Evolutionary conservation across 768 basidiomycete genomes (phyloP).

Genomic region (Paxillus rubicundulus): DNA sequence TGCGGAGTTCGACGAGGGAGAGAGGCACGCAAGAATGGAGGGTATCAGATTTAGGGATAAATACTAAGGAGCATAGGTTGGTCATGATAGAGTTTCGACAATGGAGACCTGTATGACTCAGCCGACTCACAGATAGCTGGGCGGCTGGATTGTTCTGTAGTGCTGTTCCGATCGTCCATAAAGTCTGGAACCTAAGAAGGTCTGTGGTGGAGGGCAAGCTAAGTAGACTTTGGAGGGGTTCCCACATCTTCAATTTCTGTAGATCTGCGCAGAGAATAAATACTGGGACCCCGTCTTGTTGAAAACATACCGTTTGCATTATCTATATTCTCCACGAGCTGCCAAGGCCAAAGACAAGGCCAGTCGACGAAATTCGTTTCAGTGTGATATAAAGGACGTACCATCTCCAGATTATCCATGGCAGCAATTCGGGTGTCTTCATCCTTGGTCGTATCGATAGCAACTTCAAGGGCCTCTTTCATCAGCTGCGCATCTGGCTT

Average conservation of each 20-base stretch:
- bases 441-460: constrained; percentile 50
- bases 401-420: constrained; percentile 87
- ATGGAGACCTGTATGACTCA: constrained; percentile 23
- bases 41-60: constrained; percentile 65
- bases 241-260: constrained; percentile 74
- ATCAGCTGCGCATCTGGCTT: constrained; percentile 79
- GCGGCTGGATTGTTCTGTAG: constrained; percentile 88
- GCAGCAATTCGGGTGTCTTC: constrained; percentile 59
- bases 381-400: constrained; percentile 29
- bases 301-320: constrained; percentile 69
- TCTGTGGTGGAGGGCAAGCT: constrained; percentile 51
- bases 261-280: constrained; percentile 50
- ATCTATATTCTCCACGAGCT: constrained; percentile 88
- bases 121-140: constrained; percentile 56
- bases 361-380: neutral
- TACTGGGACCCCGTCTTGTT: neutral
- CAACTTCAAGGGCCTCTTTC: constrained; percentile 73
- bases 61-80: constrained; percentile 42
- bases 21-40: constrained; percentile 58
- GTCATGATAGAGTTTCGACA: neutral
- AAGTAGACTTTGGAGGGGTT: constrained; percentile 65
- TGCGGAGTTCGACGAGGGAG: constrained; percentile 49
- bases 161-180: constrained; percentile 90
- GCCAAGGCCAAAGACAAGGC: neutral
- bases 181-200: constrained; percentile 60